These are phyloP conservation scores for Boletus semigastroideus DNA, from an alignment of 1,284 basidiomycete species.

Conservation along the genomic window DNA sequence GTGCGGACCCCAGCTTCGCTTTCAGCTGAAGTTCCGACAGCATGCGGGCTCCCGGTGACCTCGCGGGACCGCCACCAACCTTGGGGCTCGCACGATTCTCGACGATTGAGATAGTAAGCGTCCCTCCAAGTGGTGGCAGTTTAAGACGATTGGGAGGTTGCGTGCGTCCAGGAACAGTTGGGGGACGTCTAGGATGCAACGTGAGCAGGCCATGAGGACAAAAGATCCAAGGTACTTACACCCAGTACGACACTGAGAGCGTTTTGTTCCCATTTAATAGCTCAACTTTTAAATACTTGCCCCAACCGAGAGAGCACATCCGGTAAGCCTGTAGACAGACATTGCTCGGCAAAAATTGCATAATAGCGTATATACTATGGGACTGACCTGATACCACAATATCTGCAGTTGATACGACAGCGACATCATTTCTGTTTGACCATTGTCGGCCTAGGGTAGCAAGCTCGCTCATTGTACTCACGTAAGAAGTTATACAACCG, in stretches of 20 bases:
- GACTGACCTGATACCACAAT: slow-evolving; percentile 68
- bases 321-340: slow-evolving; percentile 55
- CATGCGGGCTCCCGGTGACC: slow-evolving; percentile 52
- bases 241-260: slow-evolving; percentile 72
- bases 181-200: slow-evolving; percentile 42
- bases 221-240: slow-evolving; percentile 47
- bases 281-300: slow-evolving; percentile 62
- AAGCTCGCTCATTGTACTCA: slow-evolving; percentile 38
- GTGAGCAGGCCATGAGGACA: background rate
- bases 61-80: slow-evolving; percentile 39
- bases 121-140: slow-evolving; percentile 59
- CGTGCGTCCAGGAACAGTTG: slow-evolving; percentile 35
- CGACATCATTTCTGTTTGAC: slow-evolving; percentile 72
- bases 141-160: slow-evolving; percentile 37
- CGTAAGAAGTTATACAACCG: slow-evolving; percentile 80
- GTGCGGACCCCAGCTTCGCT: slow-evolving; percentile 50
- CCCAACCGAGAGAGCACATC: slow-evolving; percentile 77
- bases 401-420: slow-evolving; percentile 84
- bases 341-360: background rate
- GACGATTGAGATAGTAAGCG: slow-evolving; percentile 48
- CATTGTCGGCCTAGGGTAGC: slow-evolving; percentile 2
- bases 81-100: slow-evolving; percentile 39
- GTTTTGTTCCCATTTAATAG: slow-evolving; percentile 65
- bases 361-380: background rate
- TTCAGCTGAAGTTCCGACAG: slow-evolving; percentile 62